Evolutionary conservation across 768 basidiomycete genomes (phyloP).

Genomic region (Lepiota venenata): DNA sequence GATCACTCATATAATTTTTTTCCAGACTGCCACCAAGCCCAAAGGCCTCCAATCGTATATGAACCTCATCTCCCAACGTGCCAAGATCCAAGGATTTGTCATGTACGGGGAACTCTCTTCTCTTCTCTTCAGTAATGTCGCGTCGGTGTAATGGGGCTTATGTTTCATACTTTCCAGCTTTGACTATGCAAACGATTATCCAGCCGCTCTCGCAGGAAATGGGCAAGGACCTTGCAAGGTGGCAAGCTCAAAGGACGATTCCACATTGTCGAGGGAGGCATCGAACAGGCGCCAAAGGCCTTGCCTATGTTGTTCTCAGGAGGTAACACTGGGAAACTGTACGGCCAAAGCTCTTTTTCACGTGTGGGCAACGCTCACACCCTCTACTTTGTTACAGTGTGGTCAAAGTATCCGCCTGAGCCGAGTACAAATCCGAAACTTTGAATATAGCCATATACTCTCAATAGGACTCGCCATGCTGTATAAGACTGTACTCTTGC

Average conservation of each 20-base stretch:
- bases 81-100: conserved; percentile 82
- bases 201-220: conserved; percentile 57
- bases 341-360: conserved; percentile 16
- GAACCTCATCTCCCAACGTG: conserved; percentile 72
- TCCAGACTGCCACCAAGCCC: conserved; percentile 54
- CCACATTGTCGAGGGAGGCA: conserved; percentile 69
- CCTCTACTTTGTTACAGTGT: conserved; percentile 36
- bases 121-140: not conserved
- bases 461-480: too few relatives aligned
- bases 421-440: conserved; percentile 27
- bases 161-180: conserved; percentile 39
- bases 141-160: not conserved
- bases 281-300: conserved; percentile 71
- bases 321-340: conserved; percentile 78
- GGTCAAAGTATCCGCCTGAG: conserved; percentile 51
- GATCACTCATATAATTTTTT: not conserved
- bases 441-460: conserved; percentile 23
- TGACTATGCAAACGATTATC: conserved; percentile 66
- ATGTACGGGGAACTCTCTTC: conserved; percentile 42
- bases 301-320: conserved; percentile 72
- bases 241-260: conserved; percentile 80
- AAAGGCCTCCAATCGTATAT: conserved; percentile 65
- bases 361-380: not conserved
- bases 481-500: too few relatives aligned
- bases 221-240: conserved; percentile 49